Conservation (phyloP, 2,329 filamentous ascomycete genomes). For the Aspergillus sergii region DNA sequence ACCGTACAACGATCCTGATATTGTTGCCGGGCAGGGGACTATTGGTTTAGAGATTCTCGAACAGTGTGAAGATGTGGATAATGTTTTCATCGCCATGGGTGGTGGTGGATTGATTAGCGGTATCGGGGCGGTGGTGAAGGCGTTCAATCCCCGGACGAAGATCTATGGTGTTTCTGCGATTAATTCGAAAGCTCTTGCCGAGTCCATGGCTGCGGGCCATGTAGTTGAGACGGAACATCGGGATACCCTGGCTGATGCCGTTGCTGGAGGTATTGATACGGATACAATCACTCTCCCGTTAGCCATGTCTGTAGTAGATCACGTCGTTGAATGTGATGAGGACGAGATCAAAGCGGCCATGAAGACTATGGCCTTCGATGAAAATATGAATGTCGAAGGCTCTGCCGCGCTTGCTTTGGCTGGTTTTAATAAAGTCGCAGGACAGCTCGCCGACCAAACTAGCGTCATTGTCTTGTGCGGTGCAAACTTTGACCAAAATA, state of each 20-base stretch:
- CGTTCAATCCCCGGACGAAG: neutral
- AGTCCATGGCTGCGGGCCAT: neutral
- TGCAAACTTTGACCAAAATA: neutral
- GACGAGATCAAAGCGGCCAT: neutral
- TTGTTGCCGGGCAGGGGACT: constrained; percentile 1
- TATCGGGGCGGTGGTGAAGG: neutral
- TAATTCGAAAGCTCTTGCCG: neutral
- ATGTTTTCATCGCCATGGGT: neutral
- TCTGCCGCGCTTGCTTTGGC: neutral
- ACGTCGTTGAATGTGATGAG: neutral
- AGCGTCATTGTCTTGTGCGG: constrained; percentile 3
- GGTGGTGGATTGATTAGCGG: neutral
- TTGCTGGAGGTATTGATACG: constrained; percentile 1
- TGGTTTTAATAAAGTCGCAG: neutral
- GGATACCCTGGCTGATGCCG: neutral
- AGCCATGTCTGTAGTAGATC: neutral
- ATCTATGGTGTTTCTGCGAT: neutral
- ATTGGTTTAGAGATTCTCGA: neutral
- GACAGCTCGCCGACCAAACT: neutral
- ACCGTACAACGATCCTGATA: neutral
- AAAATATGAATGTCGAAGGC: constrained; percentile 3
- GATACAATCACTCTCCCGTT: constrained; percentile 1
- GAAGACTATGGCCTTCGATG: neutral
- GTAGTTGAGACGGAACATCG: neutral
- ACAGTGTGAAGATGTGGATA: neutral